Evolutionary conservation across 495 filamentous ascomycete species (phyloP).

Genomic region (Neurospora sp.): DNA sequence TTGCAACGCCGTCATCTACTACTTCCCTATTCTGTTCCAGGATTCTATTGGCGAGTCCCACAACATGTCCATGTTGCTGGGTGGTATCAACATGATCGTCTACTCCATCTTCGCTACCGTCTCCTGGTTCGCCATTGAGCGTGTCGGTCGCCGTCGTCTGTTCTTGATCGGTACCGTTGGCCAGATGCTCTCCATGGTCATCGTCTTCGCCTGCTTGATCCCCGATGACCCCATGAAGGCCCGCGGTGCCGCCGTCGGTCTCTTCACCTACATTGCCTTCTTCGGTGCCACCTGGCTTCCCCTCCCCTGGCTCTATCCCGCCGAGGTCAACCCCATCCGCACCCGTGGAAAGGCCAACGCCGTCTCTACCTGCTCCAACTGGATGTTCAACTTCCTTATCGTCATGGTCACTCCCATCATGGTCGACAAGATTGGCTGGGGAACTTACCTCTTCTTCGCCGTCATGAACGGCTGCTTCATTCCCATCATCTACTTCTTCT

Average conservation of each 20-base stretch:
- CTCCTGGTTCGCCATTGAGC: slow-evolving; percentile 76
- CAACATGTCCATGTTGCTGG: slow-evolving; percentile 57
- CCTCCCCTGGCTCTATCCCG: slow-evolving; percentile 55
- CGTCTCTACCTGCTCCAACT: slow-evolving; percentile 65
- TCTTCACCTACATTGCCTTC: slow-evolving; percentile 70
- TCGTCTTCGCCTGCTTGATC: slow-evolving; percentile 64
- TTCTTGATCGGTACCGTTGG: slow-evolving; percentile 61
- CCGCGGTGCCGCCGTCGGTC: slow-evolving; percentile 63
- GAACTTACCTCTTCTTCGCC: slow-evolving; percentile 74
- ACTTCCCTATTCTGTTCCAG: slow-evolving; percentile 69
- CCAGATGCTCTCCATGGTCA: slow-evolving; percentile 61
- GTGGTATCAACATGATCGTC: slow-evolving; percentile 71
- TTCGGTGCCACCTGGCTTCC: slow-evolving; percentile 72
- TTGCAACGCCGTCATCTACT: slow-evolving; percentile 80
- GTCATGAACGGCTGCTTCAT: slow-evolving; percentile 59
- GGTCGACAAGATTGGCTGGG: slow-evolving; percentile 57
- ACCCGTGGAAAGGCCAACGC: slow-evolving; percentile 69
- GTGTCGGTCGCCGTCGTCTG: slow-evolving; percentile 59
- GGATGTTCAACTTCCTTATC: slow-evolving; percentile 72
- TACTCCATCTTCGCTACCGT: slow-evolving; percentile 68
- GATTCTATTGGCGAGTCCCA: slow-evolving; percentile 46
- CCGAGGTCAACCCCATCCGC: slow-evolving; percentile 64
- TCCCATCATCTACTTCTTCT: slow-evolving; percentile 67
- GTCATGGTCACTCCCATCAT: slow-evolving; percentile 77
- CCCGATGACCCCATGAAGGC: slow-evolving; percentile 41